Base-by-base conservation (phyloP, 805 yeast species). In the Grigorovia transvaalensis region DNA sequence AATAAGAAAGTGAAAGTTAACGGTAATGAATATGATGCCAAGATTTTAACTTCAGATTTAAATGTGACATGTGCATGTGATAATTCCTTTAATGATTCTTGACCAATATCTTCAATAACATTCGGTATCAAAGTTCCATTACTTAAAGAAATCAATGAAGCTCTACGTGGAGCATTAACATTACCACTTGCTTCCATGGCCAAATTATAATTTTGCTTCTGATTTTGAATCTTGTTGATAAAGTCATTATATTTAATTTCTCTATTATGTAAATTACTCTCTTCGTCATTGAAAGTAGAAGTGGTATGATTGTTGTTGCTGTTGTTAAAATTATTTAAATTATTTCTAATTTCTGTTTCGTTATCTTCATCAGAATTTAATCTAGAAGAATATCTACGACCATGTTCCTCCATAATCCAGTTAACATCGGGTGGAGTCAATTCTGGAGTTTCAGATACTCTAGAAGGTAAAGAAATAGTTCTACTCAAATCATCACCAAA, bases 1-100 rank as follows among this genome's bases (percentile, higher is more conserved):
- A 86, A 70, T 44, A 85, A 70, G 59, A 86, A 85, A 0, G 95
- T 85, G 54, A 84, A 66, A 2, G 84, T 78, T 54, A 86, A 67
- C 0, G 95, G 84, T 0, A 71, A 58, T 3, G 80, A 70, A 53
- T 67, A 73, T 4, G 70, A 64, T 7, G 69, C 56, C 48, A 74
- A 53, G 20, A 68, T 64, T 48, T 57, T 63, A 5, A 68, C 56
- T 56, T 74, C 77, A 2, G 72, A 63, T 23, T 58, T 54, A n/a
- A 54, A 54, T 2, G 75, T 72, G 0, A 71, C 73, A 12, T 52
- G 53, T 48, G 70, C 72, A 49, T 63, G 60, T 1, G 56, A 62
- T 51, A 68, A 66, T 50, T 64, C 68, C 19, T 54, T 54, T 12
- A 53, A 57, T 23, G 59, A 57, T 38, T 56, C 60, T 9, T 57